phyloP scores from a whole-genome alignment of 129 eudicot species.

The Escallonia rubra region DNA sequence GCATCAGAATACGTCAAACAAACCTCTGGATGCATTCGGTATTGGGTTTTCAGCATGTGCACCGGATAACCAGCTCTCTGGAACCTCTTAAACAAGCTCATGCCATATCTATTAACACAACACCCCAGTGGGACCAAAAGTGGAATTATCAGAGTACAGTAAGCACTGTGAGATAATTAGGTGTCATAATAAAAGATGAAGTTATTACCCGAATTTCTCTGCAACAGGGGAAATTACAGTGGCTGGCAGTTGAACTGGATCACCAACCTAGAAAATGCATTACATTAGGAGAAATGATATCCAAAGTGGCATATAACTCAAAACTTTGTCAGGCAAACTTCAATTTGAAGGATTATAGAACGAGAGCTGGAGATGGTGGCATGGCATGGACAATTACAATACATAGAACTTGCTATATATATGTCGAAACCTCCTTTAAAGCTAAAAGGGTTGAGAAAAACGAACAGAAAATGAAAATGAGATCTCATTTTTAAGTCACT shows the following conservation, averaged over 20 bases:
- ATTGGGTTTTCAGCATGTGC: slow-evolving; percentile 93
- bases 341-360: not conserved
- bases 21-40: slow-evolving; percentile 99
- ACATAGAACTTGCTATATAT: too few relatives aligned
- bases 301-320: too few relatives aligned
- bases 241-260: slow-evolving; percentile 98
- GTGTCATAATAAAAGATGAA: not conserved
- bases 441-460: too few relatives aligned
- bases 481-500: too few relatives aligned
- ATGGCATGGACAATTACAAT: too few relatives aligned
- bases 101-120: slow-evolving; percentile 55
- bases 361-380: too few relatives aligned
- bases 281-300: not conserved
- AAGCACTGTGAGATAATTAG: not conserved
- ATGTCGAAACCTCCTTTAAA: too few relatives aligned
- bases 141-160: not conserved
- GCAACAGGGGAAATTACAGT: slow-evolving; percentile 89
- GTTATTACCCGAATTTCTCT: slow-evolving; percentile 67
- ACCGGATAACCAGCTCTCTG: slow-evolving; percentile 95
- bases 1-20: not conserved
- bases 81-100: slow-evolving; percentile 94
- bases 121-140: slow-evolving; percentile 5
- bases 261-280: slow-evolving; percentile 64
- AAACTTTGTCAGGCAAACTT: not conserved
- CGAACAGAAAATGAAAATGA: too few relatives aligned